Percentiles rank a stretch among this genome's conserved stretches.
Conservation (phyloP, 495 filamentous ascomycete species). For the Cudoniella acicularis region DNA sequence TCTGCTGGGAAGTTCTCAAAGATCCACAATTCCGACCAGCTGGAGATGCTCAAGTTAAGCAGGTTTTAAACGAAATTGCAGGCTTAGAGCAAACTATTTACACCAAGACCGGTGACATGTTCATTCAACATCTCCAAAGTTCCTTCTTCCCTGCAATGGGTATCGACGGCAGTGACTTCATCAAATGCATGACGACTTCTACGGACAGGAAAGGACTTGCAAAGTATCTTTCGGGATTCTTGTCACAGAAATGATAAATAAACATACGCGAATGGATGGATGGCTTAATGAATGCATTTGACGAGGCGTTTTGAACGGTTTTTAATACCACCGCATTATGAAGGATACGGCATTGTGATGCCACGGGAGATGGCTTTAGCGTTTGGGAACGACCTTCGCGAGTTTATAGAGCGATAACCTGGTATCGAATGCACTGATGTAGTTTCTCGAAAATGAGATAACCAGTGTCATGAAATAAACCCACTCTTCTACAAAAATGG, state of each 20-base stretch:
- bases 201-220: conserved; percentile 46
- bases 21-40: conserved; percentile 68
- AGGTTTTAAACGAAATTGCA: conserved; percentile 81
- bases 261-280: neutral
- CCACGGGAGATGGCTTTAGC: neutral
- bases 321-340: neutral
- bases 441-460: no score
- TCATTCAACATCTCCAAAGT: conserved; percentile 44
- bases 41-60: conserved; percentile 78
- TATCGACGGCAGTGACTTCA: conserved; percentile 43
- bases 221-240: conserved; percentile 41
- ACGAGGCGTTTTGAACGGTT: conserved; percentile 15
- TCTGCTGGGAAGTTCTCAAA: conserved; percentile 81
- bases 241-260: conserved; percentile 28
- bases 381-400: neutral
- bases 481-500: no score
- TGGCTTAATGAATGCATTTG: conserved; percentile 8
- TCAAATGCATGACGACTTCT: conserved; percentile 45
- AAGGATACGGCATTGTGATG: neutral
- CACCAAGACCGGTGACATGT: conserved; percentile 68
- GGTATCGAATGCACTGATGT: neutral
- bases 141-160: conserved; percentile 46
- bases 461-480: no score
- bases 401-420: neutral
- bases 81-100: conserved; percentile 82